Evolutionary conservation across 2,329 filamentous ascomycete species (phyloP).

Genomic region (Alternaria arbusti): DNA sequence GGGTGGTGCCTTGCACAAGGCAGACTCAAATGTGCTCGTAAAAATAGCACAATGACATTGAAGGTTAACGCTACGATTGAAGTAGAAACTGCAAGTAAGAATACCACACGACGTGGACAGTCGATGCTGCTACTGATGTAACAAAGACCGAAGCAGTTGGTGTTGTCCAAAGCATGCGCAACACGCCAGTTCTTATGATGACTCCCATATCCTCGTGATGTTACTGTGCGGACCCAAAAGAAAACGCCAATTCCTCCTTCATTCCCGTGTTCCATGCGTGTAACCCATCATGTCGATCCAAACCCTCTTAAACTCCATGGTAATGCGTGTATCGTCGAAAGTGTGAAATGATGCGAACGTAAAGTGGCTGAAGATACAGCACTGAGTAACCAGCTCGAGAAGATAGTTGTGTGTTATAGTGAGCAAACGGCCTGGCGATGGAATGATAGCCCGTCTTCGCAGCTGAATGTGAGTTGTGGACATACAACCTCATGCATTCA

Average conservation of each 20-base stretch:
- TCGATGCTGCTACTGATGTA: constrained; percentile 18
- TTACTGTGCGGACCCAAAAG: constrained; percentile 21
- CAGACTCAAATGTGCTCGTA: constrained; percentile 18
- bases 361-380: constrained; percentile 17
- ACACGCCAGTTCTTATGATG: not conserved
- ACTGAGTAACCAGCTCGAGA: constrained; percentile 33
- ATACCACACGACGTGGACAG: not conserved
- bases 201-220: constrained; percentile 25
- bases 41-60: constrained; percentile 16
- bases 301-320: constrained; percentile 31
- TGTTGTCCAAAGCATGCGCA: not conserved
- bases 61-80: constrained; percentile 2
- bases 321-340: constrained; percentile 24
- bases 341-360: constrained; percentile 13
- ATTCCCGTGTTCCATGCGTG: constrained; percentile 13
- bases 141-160: constrained; percentile 18
- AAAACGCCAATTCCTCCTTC: constrained; percentile 1
- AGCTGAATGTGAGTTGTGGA: not conserved
- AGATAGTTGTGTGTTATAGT: constrained; percentile 12
- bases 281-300: constrained; percentile 13
- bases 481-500: not conserved
- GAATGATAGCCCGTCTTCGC: not conserved
- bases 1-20: constrained; percentile 18
- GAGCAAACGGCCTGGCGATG: not conserved
- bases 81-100: not conserved